These are phyloP conservation scores for Termitomyces sp. DNA, from an alignment of 768 basidiomycete genomes.

Conservation along the genomic window DNA sequence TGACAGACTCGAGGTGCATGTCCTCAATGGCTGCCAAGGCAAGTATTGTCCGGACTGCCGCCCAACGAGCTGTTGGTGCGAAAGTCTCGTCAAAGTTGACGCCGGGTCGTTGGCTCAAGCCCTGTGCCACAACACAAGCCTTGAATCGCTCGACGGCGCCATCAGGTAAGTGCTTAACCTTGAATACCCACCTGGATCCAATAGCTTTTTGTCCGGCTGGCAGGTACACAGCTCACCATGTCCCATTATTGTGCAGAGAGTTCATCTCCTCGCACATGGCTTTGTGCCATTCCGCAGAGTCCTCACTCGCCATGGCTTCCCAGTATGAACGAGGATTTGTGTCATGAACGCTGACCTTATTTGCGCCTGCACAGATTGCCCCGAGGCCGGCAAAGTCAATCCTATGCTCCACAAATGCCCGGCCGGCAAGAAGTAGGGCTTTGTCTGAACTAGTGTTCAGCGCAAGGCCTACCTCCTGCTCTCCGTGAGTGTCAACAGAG, in stretches of 20 bases:
- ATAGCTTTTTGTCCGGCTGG: slow-evolving; percentile 31
- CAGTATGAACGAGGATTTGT: slow-evolving; percentile 9
- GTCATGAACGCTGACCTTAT: slow-evolving; percentile 1
- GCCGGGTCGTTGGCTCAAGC: slow-evolving; percentile 34
- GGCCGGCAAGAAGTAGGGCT: neutral
- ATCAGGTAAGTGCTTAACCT: slow-evolving; percentile 36
- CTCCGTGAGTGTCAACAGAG: neutral
- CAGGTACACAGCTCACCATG: slow-evolving; percentile 31
- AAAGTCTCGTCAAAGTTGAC: slow-evolving; percentile 36
- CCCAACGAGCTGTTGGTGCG: slow-evolving; percentile 24
- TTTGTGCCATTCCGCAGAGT: slow-evolving; percentile 21
- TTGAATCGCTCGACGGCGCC: slow-evolving; percentile 37
- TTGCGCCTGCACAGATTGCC: neutral
- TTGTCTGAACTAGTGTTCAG: neutral
- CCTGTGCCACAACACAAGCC: slow-evolving; percentile 37
- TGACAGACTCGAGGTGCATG: slow-evolving; percentile 18
- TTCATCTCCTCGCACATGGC: slow-evolving; percentile 28
- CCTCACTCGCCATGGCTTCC: slow-evolving; percentile 21
- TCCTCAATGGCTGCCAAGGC: slow-evolving; percentile 23
- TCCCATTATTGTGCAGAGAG: slow-evolving; percentile 21
- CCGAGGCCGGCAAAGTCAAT: neutral
- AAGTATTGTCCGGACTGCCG: slow-evolving; percentile 17
- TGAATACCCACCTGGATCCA: slow-evolving; percentile 35
- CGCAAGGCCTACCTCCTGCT: slow-evolving; percentile 1
- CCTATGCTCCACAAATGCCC: neutral